Evolutionary conservation across 2,329 filamentous ascomycete species (phyloP).

Genomic region (Aplosporella prunicola): DNA sequence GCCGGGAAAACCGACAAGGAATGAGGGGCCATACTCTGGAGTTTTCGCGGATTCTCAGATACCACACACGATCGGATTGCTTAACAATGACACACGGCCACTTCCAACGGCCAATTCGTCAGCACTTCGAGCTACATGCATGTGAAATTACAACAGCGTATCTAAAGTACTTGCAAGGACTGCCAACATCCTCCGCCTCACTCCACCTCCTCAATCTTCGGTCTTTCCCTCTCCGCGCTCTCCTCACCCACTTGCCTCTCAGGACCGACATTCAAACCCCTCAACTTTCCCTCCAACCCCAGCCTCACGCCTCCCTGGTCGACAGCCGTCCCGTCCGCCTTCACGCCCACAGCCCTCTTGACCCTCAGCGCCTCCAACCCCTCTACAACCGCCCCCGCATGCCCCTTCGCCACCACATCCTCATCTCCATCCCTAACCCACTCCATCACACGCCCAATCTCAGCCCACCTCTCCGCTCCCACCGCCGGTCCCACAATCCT

Average conservation of each 20-base stretch:
- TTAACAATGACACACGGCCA: too few relatives aligned
- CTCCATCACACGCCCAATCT: conserved; percentile 51
- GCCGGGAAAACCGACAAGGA: too few relatives aligned
- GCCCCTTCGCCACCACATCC: conserved; percentile 58
- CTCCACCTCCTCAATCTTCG: conserved; percentile 52
- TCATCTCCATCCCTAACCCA: conserved; percentile 59
- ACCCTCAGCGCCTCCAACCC: conserved; percentile 55
- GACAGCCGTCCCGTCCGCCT: conserved; percentile 18
- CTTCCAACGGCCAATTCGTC: too few relatives aligned
- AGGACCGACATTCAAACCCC: conserved; percentile 37
- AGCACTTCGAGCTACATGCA: too few relatives aligned
- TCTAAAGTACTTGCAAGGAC: too few relatives aligned
- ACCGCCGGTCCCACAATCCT: conserved; percentile 43
- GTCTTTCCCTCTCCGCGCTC: conserved; percentile 30
- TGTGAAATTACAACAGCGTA: too few relatives aligned
- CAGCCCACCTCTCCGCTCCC: conserved; percentile 40
- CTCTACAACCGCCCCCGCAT: conserved; percentile 58
- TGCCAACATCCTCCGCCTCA: too few relatives aligned
- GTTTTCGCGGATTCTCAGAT: too few relatives aligned
- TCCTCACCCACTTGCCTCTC: conserved; percentile 7
- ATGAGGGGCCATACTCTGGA: too few relatives aligned
- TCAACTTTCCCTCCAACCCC: conserved; percentile 30
- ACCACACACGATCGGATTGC: too few relatives aligned
- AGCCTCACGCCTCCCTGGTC: conserved; percentile 13
- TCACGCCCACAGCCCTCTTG: conserved; percentile 38